Evolutionary conservation across 768 basidiomycete genomes (phyloP).

Genomic region (Vararia minispora): DNA sequence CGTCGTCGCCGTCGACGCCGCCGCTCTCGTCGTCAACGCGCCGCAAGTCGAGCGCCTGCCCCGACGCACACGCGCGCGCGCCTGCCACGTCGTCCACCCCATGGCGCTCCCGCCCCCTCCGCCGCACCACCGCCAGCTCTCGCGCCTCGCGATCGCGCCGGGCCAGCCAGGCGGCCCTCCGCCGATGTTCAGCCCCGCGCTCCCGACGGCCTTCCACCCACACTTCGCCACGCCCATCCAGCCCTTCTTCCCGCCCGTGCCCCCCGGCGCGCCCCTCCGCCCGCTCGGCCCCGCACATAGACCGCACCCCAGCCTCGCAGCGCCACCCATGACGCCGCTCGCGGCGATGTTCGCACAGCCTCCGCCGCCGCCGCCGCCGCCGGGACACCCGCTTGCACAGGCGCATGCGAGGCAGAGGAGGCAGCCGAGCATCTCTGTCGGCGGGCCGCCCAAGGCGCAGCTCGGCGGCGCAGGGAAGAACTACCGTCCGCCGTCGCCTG

Average conservation of each 20-base stretch:
- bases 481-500: conserved; percentile 53
- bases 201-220: conserved; percentile 49
- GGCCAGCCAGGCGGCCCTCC: conserved; percentile 31
- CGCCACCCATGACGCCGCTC: conserved; percentile 53
- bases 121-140: conserved; percentile 37
- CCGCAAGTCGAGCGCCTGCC: no score
- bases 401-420: conserved; percentile 47
- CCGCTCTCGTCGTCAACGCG: no score
- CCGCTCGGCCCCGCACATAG: conserved; percentile 39
- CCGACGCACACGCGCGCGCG: no score
- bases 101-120: no score
- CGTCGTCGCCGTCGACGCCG: no score
- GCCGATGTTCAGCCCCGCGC: conserved; percentile 51
- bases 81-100: no score
- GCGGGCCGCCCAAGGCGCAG: conserved; percentile 82
- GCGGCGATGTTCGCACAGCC: no score
- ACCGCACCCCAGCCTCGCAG: conserved; percentile 49
- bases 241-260: conserved; percentile 44
- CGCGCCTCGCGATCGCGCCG: conserved; percentile 47
- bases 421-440: conserved; percentile 56
- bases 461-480: conserved; percentile 74
- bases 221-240: conserved; percentile 67
- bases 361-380: conserved; percentile 41
- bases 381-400: conserved; percentile 25
- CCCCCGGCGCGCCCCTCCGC: conserved; percentile 38